phyloP scores from a whole-genome alignment of 164 flowering plant species.

The Aristolochia fimbriata region DNA sequence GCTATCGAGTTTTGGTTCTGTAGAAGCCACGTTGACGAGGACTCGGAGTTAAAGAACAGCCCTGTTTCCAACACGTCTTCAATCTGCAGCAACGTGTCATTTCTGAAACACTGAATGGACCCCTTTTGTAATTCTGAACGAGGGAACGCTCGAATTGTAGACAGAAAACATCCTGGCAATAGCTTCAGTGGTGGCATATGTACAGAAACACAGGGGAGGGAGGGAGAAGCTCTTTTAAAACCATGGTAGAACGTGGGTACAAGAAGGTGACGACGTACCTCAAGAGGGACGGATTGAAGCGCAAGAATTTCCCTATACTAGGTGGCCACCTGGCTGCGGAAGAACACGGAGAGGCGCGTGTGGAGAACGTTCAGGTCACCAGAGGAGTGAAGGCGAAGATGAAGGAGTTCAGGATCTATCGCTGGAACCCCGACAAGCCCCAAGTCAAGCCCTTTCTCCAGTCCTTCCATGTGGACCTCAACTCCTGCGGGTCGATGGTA shows the following conservation, averaged over 20 bases:
- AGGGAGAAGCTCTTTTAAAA: neutral
- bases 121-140: too few species aligned
- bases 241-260: slow-evolving; percentile 5
- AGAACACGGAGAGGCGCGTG: slow-evolving; percentile 34
- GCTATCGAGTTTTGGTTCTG: too few species aligned
- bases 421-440: slow-evolving; percentile 63
- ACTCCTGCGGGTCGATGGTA: slow-evolving; percentile 72
- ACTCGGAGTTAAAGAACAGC: too few species aligned
- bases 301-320: slow-evolving; percentile 30
- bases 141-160: too few species aligned
- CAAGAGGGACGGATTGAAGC: slow-evolving; percentile 1
- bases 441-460: slow-evolving; percentile 45
- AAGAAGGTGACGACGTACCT: slow-evolving; percentile 6
- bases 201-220: too few species aligned
- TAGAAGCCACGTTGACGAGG: too few species aligned
- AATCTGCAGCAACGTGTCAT: too few species aligned
- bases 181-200: too few species aligned
- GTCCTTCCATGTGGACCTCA: slow-evolving; percentile 52
- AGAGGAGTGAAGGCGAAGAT: neutral
- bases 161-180: too few species aligned
- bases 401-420: slow-evolving; percentile 61
- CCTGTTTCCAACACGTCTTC: too few species aligned
- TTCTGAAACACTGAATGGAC: too few species aligned
- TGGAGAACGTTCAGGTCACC: slow-evolving; percentile 15
- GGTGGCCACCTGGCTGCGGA: slow-evolving; percentile 39